These are phyloP conservation scores for Huntiella bhutanensis DNA, from an alignment of 2,329 filamentous ascomycete genomes.

Conservation along the genomic window DNA sequence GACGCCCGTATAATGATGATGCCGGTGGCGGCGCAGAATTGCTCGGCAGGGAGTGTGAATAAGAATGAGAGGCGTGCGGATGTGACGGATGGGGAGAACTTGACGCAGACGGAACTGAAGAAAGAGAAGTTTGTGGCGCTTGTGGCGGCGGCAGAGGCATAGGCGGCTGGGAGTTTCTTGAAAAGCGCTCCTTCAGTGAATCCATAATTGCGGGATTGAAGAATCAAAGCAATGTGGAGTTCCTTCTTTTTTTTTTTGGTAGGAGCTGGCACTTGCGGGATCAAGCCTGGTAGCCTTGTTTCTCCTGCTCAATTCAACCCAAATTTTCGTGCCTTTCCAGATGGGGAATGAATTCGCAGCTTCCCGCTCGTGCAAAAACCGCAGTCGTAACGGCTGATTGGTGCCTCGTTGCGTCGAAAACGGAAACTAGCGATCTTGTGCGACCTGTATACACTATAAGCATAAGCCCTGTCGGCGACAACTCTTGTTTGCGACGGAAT, in stretches of 20 bases:
- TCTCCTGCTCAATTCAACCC: background rate
- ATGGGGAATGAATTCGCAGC: too few relatives aligned
- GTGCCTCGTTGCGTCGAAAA: too few relatives aligned
- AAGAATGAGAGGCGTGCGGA: conserved; percentile 1
- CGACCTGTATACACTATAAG: too few relatives aligned
- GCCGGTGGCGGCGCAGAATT: background rate
- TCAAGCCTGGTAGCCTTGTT: conserved; percentile 3
- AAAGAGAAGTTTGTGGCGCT: background rate
- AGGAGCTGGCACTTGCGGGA: conserved; percentile 2
- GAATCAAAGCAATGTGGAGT: too few relatives aligned
- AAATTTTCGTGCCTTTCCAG: background rate
- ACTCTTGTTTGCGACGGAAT: too few relatives aligned
- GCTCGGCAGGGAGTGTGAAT: conserved; percentile 1
- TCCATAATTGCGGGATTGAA: conserved; percentile 6
- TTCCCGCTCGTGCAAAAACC: too few relatives aligned
- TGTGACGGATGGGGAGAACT: conserved; percentile 1
- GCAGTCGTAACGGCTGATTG: too few relatives aligned
- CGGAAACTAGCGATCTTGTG: too few relatives aligned
- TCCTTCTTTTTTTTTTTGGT: background rate
- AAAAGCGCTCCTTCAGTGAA: conserved; percentile 8
- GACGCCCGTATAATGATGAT: conserved; percentile 1
- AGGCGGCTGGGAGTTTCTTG: conserved; percentile 8
- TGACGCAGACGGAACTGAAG: conserved; percentile 9
- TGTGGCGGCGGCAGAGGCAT: conserved; percentile 7
- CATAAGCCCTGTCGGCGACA: too few relatives aligned